These are phyloP conservation scores for Agaricus sinodeliciosus DNA, from an alignment of 768 basidiomycete species.

Conservation along the genomic window DNA sequence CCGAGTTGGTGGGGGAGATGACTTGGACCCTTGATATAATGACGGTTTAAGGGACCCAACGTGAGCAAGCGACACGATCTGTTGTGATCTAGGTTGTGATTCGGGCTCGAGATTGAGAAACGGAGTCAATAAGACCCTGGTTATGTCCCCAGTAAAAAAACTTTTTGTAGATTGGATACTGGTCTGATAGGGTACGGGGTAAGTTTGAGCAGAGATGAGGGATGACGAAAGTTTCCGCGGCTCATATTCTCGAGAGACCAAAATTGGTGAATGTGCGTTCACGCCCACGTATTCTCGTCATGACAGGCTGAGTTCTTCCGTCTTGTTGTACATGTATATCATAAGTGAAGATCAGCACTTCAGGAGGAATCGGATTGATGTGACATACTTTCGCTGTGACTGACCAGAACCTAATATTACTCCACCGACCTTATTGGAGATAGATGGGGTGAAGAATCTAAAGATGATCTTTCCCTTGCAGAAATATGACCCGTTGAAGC, in stretches of 20 bases:
- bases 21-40: background rate
- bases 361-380: constrained; percentile 1
- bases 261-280: background rate
- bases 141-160: background rate
- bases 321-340: background rate
- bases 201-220: background rate
- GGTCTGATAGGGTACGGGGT: background rate
- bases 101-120: background rate
- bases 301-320: background rate
- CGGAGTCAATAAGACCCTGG: constrained; percentile 5
- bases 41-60: background rate
- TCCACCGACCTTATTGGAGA: constrained; percentile 7
- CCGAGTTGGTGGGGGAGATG: background rate
- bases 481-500: constrained; percentile 1
- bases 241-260: background rate
- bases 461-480: constrained; percentile 5
- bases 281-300: background rate
- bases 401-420: constrained; percentile 8
- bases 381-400: background rate
- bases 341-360: background rate
- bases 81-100: too few relatives aligned
- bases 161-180: background rate
- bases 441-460: constrained; percentile 6
- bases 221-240: background rate
- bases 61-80: background rate